A percentile compares a stretch with the other conserved stretches of the same genome.
phyloP scores from a whole-genome alignment of 2,329 filamentous ascomycete genomes.

The Thermochaetoides dissita region DNA sequence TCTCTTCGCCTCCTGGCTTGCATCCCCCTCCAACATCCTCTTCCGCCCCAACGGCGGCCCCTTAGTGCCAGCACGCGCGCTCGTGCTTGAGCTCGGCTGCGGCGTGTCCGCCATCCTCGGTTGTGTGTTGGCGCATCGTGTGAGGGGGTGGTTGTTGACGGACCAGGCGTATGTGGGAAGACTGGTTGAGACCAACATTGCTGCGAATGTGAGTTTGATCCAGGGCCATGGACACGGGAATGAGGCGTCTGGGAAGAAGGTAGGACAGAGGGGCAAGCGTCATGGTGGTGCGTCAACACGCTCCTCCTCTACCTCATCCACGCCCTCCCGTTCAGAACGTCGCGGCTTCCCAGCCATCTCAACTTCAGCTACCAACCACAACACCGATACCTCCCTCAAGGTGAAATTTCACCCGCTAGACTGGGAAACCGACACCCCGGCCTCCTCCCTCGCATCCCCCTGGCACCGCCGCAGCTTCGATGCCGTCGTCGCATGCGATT shows the following conservation, averaged over 20 bases:
- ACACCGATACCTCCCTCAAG: constrained; percentile 2
- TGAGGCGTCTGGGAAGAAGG: too few species aligned
- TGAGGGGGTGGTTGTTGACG: constrained; percentile 60
- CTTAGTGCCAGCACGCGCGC: constrained; percentile 26
- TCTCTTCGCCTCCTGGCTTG: constrained; percentile 67
- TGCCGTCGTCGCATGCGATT: constrained; percentile 73
- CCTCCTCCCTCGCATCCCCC: constrained; percentile 22
- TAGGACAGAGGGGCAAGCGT: too few species aligned
- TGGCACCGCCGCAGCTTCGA: constrained; percentile 40
- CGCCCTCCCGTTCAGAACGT: not conserved
- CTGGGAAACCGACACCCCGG: constrained; percentile 61
- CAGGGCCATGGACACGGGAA: too few species aligned
- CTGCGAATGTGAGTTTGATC: constrained; percentile 34
- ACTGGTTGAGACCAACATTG: constrained; percentile 62
- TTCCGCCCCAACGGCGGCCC: constrained; percentile 37
- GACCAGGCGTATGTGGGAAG: constrained; percentile 78
- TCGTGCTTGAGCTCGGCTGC: constrained; percentile 71
- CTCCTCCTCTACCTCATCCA: not conserved
- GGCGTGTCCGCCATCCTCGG: constrained; percentile 74
- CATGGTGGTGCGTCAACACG: not conserved
- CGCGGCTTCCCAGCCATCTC: not conserved
- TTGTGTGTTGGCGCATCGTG: constrained; percentile 46
- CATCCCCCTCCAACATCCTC: constrained; percentile 47
- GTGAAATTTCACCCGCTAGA: constrained; percentile 50
- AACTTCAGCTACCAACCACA: too few species aligned